Conservation (phyloP, 139 green algal genomes). For the Haematococcus lacustris region DNA sequence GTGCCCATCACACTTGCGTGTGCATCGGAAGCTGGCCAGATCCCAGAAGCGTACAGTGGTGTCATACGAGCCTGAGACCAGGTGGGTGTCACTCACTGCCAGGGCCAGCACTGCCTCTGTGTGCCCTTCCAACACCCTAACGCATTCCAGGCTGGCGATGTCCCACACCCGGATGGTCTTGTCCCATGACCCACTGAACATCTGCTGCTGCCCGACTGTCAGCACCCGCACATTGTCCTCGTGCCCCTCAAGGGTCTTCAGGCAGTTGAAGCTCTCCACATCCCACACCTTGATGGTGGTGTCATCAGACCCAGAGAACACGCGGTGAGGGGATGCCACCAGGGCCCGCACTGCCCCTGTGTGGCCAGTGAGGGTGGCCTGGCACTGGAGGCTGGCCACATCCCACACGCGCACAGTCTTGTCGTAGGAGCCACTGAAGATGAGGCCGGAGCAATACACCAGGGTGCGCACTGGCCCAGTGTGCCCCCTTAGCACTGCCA, state of each 20-base stretch:
- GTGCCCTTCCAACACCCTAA: slow-evolving; percentile 81
- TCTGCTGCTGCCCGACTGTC: slow-evolving; percentile 52
- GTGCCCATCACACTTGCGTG: slow-evolving; percentile 83
- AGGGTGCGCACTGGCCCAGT: slow-evolving; percentile 81
- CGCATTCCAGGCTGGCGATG: slow-evolving; percentile 58
- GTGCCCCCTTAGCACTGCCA: slow-evolving; percentile 70
- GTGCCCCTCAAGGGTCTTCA: slow-evolving; percentile 79
- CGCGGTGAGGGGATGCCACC: slow-evolving; percentile 48
- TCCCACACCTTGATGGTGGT: slow-evolving; percentile 87
- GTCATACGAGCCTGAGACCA: slow-evolving; percentile 79
- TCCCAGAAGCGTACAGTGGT: slow-evolving; percentile 86
- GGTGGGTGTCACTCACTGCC: slow-evolving; percentile 39
- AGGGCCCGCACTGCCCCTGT: slow-evolving; percentile 76
- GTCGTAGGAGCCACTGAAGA: slow-evolving; percentile 86
- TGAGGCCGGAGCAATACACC: slow-evolving; percentile 51
- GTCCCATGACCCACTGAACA: slow-evolving; percentile 91
- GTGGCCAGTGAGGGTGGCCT: slow-evolving; percentile 57
- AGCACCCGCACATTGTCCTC: slow-evolving; percentile 92
- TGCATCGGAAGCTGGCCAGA: slow-evolving; percentile 67
- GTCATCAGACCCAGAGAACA: slow-evolving; percentile 88
- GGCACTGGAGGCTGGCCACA: slow-evolving; percentile 47
- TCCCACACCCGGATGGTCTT: slow-evolving; percentile 88
- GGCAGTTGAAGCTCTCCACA: slow-evolving; percentile 61
- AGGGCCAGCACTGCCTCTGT: slow-evolving; percentile 88
- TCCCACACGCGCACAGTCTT: slow-evolving; percentile 87